Evolutionary conservation across 2,329 filamentous ascomycete genomes (phyloP).

Genomic region (Botrytis squamosa): DNA sequence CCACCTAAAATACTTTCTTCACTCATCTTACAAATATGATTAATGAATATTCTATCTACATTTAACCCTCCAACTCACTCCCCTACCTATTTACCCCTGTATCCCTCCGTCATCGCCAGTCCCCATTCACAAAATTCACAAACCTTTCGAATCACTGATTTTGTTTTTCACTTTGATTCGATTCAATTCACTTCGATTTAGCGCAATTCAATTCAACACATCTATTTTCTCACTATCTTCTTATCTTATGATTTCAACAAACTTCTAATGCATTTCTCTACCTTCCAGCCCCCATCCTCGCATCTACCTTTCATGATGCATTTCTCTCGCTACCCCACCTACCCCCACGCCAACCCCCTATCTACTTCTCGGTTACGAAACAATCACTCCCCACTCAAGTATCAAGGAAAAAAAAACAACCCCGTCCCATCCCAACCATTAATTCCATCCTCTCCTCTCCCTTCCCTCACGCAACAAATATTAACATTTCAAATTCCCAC

Average conservation of each 20-base stretch:
- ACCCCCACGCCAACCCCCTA: background rate
- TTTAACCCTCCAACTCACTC: too few relatives aligned
- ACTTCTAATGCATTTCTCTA: background rate
- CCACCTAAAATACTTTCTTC: too few relatives aligned
- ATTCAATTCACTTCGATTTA: background rate
- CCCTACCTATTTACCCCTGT: too few relatives aligned
- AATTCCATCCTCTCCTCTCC: background rate
- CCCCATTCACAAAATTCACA: too few relatives aligned
- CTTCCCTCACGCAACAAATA: background rate
- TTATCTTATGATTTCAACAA: background rate
- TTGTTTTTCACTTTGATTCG: background rate
- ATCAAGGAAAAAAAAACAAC: background rate
- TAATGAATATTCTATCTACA: too few relatives aligned
- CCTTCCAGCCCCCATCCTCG: background rate
- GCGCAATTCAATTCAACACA: background rate
- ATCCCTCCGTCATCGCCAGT: too few relatives aligned
- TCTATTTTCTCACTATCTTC: background rate
- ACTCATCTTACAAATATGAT: too few relatives aligned
- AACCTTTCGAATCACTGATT: background rate
- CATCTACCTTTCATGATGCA: background rate
- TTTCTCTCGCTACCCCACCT: background rate
- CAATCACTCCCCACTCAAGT: background rate
- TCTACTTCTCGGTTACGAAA: conserved; percentile 2
- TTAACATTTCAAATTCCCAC: background rate
- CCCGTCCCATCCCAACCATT: background rate